Conservation (phyloP, 768 basidiomycete genomes). For the Boletales sp. region DNA sequence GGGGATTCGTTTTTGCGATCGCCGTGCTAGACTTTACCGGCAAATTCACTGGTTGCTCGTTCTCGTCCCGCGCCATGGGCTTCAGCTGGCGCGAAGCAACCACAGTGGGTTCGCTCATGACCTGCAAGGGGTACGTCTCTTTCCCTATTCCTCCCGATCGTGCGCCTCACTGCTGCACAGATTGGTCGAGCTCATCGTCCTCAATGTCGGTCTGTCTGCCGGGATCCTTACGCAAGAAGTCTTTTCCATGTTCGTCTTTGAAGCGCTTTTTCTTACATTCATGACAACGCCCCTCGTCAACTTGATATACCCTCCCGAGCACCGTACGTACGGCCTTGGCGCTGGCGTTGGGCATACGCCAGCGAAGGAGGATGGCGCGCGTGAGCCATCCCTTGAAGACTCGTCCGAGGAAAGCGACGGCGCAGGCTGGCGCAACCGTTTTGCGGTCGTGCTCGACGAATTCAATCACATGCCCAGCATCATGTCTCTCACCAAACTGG, state of each 20-base stretch:
- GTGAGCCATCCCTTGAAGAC: neutral
- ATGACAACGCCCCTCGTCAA: slow-evolving; percentile 81
- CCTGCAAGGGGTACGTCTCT: slow-evolving; percentile 80
- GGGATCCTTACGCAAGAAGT: slow-evolving; percentile 73
- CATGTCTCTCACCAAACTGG: slow-evolving; percentile 85
- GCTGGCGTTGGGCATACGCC: neutral
- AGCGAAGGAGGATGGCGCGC: neutral
- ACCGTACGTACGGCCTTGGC: slow-evolving; percentile 46
- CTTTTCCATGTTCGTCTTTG: slow-evolving; percentile 95
- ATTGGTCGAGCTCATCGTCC: slow-evolving; percentile 90
- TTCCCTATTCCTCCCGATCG: neutral
- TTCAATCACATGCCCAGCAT: slow-evolving; percentile 84
- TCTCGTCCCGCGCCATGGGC: slow-evolving; percentile 63
- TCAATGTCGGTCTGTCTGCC: slow-evolving; percentile 87
- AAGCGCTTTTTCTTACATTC: slow-evolving; percentile 79
- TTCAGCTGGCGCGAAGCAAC: slow-evolving; percentile 81
- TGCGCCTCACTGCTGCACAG: slow-evolving; percentile 32
- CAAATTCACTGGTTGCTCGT: slow-evolving; percentile 82
- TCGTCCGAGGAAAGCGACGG: slow-evolving; percentile 1
- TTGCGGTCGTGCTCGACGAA: slow-evolving; percentile 88
- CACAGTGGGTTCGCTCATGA: slow-evolving; percentile 91
- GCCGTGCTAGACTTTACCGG: slow-evolving; percentile 75
- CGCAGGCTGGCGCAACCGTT: slow-evolving; percentile 36
- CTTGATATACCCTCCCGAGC: slow-evolving; percentile 60
- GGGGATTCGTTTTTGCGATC: slow-evolving; percentile 85